A percentile compares a stretch with the other conserved stretches of the same genome.
phyloP scores from a whole-genome alignment of 2,329 filamentous ascomycete genomes.

The Incumbomyces delicatus region DNA sequence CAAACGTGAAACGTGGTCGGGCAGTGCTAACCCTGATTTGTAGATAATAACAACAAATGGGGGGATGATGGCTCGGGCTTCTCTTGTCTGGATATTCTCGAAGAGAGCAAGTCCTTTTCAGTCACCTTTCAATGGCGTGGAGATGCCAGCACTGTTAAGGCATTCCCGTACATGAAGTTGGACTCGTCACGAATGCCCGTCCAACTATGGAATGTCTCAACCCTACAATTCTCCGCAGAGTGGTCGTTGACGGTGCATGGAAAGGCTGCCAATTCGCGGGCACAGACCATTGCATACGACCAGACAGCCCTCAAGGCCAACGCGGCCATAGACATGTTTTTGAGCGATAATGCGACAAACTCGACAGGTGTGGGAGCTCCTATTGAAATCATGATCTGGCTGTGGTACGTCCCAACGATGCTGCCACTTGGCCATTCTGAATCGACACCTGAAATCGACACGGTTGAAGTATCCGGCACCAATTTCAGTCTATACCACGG shows the following conservation, averaged over 20 bases:
- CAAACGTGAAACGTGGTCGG: neutral
- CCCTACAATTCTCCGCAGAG: conserved; percentile 8
- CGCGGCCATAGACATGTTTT: conserved; percentile 12
- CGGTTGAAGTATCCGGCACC: conserved; percentile 8
- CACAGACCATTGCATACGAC: conserved; percentile 9
- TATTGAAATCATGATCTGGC: conserved; percentile 15
- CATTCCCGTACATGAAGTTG: conserved; percentile 11
- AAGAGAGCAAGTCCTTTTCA: conserved; percentile 8
- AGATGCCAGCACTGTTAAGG: conserved; percentile 11
- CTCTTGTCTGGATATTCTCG: conserved; percentile 8
- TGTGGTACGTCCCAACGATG: conserved; percentile 10
- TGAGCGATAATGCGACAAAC: conserved; percentile 11
- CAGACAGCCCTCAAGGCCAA: conserved; percentile 9
- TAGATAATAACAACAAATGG: conserved; percentile 15
- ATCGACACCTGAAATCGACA: conserved; percentile 11
- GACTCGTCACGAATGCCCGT: conserved; percentile 9
- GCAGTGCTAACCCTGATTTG: neutral
- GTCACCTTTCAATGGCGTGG: conserved; percentile 12
- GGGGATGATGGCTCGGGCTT: conserved; percentile 9
- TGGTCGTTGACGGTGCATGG: conserved; percentile 8
- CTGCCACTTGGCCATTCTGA: conserved; percentile 9
- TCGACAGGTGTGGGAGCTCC: conserved; percentile 8
- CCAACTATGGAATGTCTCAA: conserved; percentile 13
- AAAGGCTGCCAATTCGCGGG: conserved; percentile 4
- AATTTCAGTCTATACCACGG: conserved; percentile 14